These are phyloP conservation scores for Terfezia boudieri DNA, from an alignment of 495 filamentous ascomycete genomes.

Conservation along the genomic window DNA sequence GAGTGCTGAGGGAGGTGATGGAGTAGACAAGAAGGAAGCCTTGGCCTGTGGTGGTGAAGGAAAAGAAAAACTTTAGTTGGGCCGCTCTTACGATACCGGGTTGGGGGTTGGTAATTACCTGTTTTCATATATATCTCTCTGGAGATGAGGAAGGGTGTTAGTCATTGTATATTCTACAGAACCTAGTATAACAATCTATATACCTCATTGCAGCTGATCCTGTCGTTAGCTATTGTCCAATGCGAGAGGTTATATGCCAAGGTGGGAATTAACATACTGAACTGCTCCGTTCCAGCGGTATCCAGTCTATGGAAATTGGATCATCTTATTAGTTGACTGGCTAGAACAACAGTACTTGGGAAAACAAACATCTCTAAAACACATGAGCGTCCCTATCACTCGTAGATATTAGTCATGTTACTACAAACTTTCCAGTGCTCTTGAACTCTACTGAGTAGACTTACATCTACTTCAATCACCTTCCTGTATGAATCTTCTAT, in stretches of 20 bases:
- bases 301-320: constrained; percentile 39
- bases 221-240: constrained; percentile 9
- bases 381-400: constrained; percentile 64
- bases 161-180: too few species aligned
- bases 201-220: constrained; percentile 47
- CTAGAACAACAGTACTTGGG: constrained; percentile 1
- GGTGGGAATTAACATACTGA: constrained; percentile 40
- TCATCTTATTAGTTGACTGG: not conserved
- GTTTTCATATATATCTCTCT: constrained; percentile 93
- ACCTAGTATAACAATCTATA: constrained; percentile 9
- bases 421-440: not conserved
- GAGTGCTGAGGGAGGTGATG: constrained; percentile 69
- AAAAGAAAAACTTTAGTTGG: not conserved
- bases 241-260: too few species aligned
- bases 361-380: constrained; percentile 69
- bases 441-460: constrained; percentile 16
- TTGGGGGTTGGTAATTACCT: constrained; percentile 9
- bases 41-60: constrained; percentile 35
- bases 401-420: not conserved
- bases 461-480: constrained; percentile 81
- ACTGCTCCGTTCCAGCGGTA: constrained; percentile 94
- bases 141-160: not conserved
- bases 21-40: constrained; percentile 95
- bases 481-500: constrained; percentile 97
- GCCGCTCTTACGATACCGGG: constrained; percentile 4